phyloP scores from a whole-genome alignment of 2,329 filamentous ascomycete species.

The Aaosphaeria pasadenensis region DNA sequence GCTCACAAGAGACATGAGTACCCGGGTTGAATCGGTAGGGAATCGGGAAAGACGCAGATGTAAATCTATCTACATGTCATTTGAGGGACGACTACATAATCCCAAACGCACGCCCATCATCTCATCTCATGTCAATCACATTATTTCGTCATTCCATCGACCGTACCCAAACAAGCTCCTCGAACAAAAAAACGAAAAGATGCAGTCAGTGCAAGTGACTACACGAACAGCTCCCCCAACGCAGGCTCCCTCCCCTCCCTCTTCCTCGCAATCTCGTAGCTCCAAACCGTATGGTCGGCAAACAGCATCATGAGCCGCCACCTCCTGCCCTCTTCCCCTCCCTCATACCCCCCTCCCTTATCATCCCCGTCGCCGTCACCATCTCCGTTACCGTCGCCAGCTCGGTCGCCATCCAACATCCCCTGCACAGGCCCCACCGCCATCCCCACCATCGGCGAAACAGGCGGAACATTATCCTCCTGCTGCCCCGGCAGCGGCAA shows the following conservation, averaged over 20 bases:
- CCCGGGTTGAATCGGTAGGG: no score
- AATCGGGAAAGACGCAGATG: no score
- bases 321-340: constrained; percentile 28
- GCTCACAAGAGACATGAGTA: no score
- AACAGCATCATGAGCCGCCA: constrained; percentile 64
- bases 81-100: no score
- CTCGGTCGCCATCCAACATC: constrained; percentile 18
- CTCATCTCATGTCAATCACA: no score
- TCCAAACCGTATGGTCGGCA: background rate
- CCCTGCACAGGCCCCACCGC: constrained; percentile 64
- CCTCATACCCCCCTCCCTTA: no score
- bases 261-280: background rate
- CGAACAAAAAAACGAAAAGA: no score
- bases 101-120: no score
- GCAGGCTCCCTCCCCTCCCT: background rate
- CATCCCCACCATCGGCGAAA: constrained; percentile 59
- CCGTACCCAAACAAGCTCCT: no score
- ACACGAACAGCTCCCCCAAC: background rate
- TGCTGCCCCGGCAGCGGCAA: constrained; percentile 58
- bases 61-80: no score
- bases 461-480: constrained; percentile 29
- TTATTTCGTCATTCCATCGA: no score
- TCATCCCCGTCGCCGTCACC: constrained; percentile 21
- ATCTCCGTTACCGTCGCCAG: constrained; percentile 5
- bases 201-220: no score